phyloP scores from a whole-genome alignment of 208 protist genomes.

The Trypanosoma scelopori region DNA sequence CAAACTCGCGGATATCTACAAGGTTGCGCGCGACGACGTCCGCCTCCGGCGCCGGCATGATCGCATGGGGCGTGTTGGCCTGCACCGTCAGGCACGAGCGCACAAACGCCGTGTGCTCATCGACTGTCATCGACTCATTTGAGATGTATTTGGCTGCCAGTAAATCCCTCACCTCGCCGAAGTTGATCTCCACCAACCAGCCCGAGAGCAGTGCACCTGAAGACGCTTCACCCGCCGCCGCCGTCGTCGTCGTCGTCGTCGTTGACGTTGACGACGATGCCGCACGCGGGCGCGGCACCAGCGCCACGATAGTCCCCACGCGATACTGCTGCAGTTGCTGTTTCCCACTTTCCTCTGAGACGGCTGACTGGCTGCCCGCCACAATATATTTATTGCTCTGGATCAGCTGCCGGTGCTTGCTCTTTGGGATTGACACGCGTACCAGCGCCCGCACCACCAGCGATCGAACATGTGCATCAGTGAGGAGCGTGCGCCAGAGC shows the following conservation, averaged over 20 bases:
- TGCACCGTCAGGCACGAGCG: constrained; percentile 46
- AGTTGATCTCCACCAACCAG: constrained; percentile 67
- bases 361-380: not conserved
- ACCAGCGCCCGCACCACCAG: constrained; percentile 52
- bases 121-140: constrained; percentile 49
- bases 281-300: constrained; percentile 43
- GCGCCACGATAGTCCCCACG: constrained; percentile 60
- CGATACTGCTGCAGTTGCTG: constrained; percentile 27
- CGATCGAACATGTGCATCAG: constrained; percentile 40
- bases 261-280: not conserved
- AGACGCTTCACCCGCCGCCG: not conserved
- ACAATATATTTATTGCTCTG: constrained; percentile 50
- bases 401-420: constrained; percentile 43
- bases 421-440: constrained; percentile 55
- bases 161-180: constrained; percentile 64
- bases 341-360: constrained; percentile 1
- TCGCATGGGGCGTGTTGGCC: constrained; percentile 1
- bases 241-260: too few species aligned
- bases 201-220: constrained; percentile 27
- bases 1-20: constrained; percentile 39
- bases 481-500: constrained; percentile 37
- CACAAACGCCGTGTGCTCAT: constrained; percentile 66
- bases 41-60: constrained; percentile 41
- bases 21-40: constrained; percentile 45
- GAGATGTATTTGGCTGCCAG: constrained; percentile 46